These are phyloP conservation scores for Trypanosoma congolense DNA, from an alignment of 208 protist species.

Conservation along the genomic window DNA sequence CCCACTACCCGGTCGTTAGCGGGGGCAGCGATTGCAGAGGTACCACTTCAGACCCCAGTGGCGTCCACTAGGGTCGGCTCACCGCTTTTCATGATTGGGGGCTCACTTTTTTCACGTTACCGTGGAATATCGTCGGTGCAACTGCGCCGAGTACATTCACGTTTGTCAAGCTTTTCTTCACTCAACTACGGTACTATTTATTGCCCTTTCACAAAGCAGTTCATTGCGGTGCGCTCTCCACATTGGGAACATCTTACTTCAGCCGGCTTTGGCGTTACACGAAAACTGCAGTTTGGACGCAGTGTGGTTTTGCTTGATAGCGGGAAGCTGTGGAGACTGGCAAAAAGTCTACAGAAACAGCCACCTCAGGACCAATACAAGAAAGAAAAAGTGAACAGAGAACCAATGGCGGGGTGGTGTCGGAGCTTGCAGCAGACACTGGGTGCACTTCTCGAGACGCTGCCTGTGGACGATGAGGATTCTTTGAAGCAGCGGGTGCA, in stretches of 20 bases:
- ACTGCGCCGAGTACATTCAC: not conserved
- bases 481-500: slow-evolving; percentile 6
- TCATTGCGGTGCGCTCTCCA: slow-evolving; percentile 34
- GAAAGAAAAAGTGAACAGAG: not conserved
- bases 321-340: slow-evolving; percentile 21
- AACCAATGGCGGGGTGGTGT: slow-evolving; percentile 25
- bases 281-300: slow-evolving; percentile 18
- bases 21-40: too few species aligned
- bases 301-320: slow-evolving; percentile 24
- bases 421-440: slow-evolving; percentile 27
- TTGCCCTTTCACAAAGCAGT: slow-evolving; percentile 60
- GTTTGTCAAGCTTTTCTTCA: not conserved
- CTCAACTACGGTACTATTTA: slow-evolving; percentile 29
- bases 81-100: slow-evolving; percentile 35
- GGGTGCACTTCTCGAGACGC: slow-evolving; percentile 25
- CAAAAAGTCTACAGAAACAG: too few species aligned
- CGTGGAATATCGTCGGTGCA: not conserved
- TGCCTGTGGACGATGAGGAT: not conserved
- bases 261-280: slow-evolving; percentile 41
- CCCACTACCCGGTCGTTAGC: too few species aligned
- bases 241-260: slow-evolving; percentile 42
- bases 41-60: not conserved
- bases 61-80: not conserved
- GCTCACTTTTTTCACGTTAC: slow-evolving; percentile 35
- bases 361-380: slow-evolving; percentile 20